Evolutionary conservation across 768 basidiomycete genomes (phyloP), one percentile per base, ranked within the genome.

Genomic region (Hygrophorus russula): DNA sequence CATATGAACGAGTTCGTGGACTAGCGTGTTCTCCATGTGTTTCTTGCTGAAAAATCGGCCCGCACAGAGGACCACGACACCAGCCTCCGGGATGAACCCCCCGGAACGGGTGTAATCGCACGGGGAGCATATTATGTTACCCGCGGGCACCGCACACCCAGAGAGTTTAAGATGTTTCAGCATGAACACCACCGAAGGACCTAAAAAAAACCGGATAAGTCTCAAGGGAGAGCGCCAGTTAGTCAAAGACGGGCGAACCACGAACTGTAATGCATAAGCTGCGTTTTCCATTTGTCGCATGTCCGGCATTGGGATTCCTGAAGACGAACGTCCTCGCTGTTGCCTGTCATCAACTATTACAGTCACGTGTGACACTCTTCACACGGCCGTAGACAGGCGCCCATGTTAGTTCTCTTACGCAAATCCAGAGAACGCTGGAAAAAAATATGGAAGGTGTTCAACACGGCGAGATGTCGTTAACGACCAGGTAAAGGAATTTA

Each of bases 1-100:
- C 74, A 91, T 80, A 57, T 98, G 96, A 18, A 98, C 64, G 36
- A 98, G 74, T 58, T 99, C 96, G 56, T 99, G 96, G 15, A 85
- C 74, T 28, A 99, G 66, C 24, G 93, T 94, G 54, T 89, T 78
- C 61, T 98, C 92, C 84, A 93, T 82, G 53, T 96, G 91, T 29
- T 72, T 74, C 57, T 88, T 82, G 59, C 69, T 76, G 58, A 79
- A 73, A 53, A 92, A 84, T 38, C 81, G 73, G 36, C 90, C 85
- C 48, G 91, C 79, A 57, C 94, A 99, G 2, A 99, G 66, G 5
- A 90, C 61, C 18, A 97, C 76, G 2, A 82, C 83, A 12, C 87
- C 85, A 11, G 76, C 73, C 3, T 83, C 74, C 1, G 87, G 81
- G 24, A 65, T 70, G 59, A 92, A 96, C 0, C 92, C 94, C 7